Percentiles rank a stretch among this genome's conserved stretches.
phyloP scores from a whole-genome alignment of 352 stramenopile species.

The Phytopythium boreale region DNA sequence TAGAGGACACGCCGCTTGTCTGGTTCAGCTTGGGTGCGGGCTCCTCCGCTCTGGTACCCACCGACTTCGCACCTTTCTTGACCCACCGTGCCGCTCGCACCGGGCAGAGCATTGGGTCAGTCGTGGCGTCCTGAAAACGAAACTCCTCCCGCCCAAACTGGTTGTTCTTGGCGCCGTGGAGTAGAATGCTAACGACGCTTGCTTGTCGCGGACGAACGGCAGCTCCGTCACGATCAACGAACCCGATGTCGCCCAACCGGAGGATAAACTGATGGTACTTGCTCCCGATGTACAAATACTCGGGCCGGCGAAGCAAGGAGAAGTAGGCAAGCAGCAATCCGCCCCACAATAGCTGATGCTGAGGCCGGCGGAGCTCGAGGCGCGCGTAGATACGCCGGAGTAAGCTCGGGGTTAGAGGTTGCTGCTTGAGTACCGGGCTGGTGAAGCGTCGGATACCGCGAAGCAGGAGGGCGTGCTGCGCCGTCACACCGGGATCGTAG shows the following conservation, averaged over 20 bases:
- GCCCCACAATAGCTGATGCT: slow-evolving; percentile 12
- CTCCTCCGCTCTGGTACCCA: background rate
- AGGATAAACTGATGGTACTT: slow-evolving; percentile 14
- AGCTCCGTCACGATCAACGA: background rate
- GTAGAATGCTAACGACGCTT: background rate
- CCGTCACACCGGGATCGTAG: slow-evolving; percentile 15
- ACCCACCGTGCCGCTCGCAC: slow-evolving; percentile 1
- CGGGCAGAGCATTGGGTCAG: background rate
- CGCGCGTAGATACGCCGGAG: slow-evolving; percentile 4
- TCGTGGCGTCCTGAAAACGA: slow-evolving; percentile 1
- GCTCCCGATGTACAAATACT: slow-evolving; percentile 14
- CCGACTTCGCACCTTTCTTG: background rate
- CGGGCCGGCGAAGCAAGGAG: slow-evolving; percentile 12
- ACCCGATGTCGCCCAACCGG: slow-evolving; percentile 1
- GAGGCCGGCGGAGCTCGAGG: slow-evolving; percentile 8
- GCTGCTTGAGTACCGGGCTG: slow-evolving; percentile 14
- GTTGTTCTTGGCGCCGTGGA: slow-evolving; percentile 8
- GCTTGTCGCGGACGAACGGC: background rate
- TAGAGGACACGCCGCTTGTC: background rate
- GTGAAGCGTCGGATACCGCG: slow-evolving; percentile 11
- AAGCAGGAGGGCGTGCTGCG: slow-evolving; percentile 9
- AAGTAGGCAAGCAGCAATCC: slow-evolving; percentile 15
- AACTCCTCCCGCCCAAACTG: slow-evolving; percentile 6
- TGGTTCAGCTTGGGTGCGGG: background rate
- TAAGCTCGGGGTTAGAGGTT: slow-evolving; percentile 7